Evolutionary conservation across 2,329 filamentous ascomycete species (phyloP), one percentile per base, ranked within the genome.

Genomic region (Moelleriella libera): DNA sequence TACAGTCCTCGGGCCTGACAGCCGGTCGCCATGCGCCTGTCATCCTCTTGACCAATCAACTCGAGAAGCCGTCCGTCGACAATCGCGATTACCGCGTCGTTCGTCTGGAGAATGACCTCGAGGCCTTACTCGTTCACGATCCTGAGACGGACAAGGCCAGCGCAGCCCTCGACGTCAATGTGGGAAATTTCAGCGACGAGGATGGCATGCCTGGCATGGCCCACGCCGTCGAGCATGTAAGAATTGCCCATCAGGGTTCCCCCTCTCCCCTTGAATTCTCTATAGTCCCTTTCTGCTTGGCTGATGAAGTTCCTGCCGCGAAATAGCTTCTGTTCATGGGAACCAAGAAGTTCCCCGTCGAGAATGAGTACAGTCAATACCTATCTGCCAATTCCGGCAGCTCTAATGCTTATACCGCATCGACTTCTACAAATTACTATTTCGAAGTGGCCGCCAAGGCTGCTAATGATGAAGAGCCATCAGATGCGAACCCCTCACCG

Each of bases 291-390:
- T 3, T 5, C 44, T 31, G 29, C 8, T 37, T 12, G 12, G 12
- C 14, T 41, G 11, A 41, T n/a, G 3, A 21, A 12, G 10, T 7
- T 9, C 40, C 40, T 12, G 7, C n/a, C 47, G 30, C 6, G n/a
- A 9, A 34, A 32, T 46, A 82, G 74, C 70, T 96, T 53, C 71
- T 98, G 29, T 98, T 98, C 70, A 97, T 98, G 92, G 92, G 92
- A 45, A 98, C 92, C 6, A 84, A 95, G 65, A 98, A 97, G 78
- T 98, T 92, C 60, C 92, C 92, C 1, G 78, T 83, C 61, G 90
- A 96, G 67, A 97, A 98, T 64, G 90, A 85, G 54, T 98, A 98
- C 71, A 88, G 87, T 59, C 83, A 90, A 61, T 98, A 94, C 63
- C 78, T 98, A 47, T 85, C 88, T 46, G 76, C 86, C 50, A 84